A percentile compares a stretch with the other conserved stretches of the same genome.
These are phyloP conservation scores for Glonium stellatum DNA, from an alignment of 495 filamentous ascomycete genomes.

Conservation along the genomic window DNA sequence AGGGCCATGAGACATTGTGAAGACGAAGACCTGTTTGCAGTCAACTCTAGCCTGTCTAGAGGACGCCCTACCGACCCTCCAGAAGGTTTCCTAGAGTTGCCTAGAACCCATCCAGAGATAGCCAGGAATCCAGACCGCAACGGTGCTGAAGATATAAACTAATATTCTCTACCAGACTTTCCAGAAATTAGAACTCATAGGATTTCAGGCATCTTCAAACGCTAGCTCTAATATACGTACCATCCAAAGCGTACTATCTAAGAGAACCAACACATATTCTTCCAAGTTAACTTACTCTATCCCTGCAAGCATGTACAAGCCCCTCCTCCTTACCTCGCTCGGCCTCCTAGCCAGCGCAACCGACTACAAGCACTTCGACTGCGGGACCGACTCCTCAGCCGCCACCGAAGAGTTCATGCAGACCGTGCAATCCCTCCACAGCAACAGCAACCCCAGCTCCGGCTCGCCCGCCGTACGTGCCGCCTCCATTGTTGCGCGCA, in stretches of 20 bases:
- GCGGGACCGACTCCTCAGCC: slow-evolving; percentile 29
- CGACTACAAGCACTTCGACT: slow-evolving; percentile 34
- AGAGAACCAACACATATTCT: slow-evolving; percentile 1
- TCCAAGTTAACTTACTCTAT: neutral
- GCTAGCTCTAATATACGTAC: neutral
- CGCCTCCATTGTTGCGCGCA: slow-evolving; percentile 15
- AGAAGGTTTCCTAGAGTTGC: slow-evolving; percentile 5
- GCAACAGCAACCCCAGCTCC: neutral
- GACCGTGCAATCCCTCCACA: slow-evolving; percentile 27
- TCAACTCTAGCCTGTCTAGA: neutral
- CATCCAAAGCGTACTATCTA: neutral
- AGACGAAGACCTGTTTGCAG: slow-evolving; percentile 1
- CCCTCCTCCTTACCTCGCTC: slow-evolving; percentile 24
- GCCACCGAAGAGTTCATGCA: slow-evolving; percentile 29
- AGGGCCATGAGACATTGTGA: neutral
- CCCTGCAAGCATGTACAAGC: slow-evolving; percentile 12
- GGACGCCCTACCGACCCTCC: neutral
- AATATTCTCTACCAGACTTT: neutral
- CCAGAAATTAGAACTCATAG: neutral
- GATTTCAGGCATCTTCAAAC: neutral
- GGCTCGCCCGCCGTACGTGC: slow-evolving; percentile 18
- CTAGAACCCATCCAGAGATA: slow-evolving; percentile 14
- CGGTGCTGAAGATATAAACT: slow-evolving; percentile 16
- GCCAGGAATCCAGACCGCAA: slow-evolving; percentile 14
- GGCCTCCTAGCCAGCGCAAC: slow-evolving; percentile 19